These are phyloP conservation scores for Eremochloa ophiuroides DNA, from an alignment of 176 grass and related monocot genomes.

Conservation along the genomic window DNA sequence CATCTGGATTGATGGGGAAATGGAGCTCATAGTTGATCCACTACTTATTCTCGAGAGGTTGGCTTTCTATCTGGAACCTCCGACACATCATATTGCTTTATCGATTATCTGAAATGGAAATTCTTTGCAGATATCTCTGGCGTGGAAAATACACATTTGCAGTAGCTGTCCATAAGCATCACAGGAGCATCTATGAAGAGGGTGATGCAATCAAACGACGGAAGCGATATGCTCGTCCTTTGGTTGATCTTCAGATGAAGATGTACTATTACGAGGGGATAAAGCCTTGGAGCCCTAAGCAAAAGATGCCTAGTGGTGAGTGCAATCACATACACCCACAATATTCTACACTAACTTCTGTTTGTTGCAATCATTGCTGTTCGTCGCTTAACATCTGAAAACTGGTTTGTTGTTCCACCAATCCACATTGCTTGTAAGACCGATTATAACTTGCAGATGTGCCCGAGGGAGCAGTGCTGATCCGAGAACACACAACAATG, in stretches of 20 bases:
- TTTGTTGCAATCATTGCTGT: too few species aligned
- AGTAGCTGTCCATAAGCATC: slow-evolving; percentile 88
- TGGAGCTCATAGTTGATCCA: slow-evolving; percentile 95
- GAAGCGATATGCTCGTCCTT: slow-evolving; percentile 84
- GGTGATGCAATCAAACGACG: slow-evolving; percentile 87
- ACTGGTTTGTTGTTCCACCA: neutral
- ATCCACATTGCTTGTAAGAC: neutral
- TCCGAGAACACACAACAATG: slow-evolving; percentile 76
- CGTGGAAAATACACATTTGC: slow-evolving; percentile 83
- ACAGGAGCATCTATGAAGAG: slow-evolving; percentile 91
- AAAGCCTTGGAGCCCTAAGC: slow-evolving; percentile 63
- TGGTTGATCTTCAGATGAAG: slow-evolving; percentile 97
- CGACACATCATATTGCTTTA: neutral
- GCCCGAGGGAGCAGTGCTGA: slow-evolving; percentile 80
- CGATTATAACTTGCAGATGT: slow-evolving; percentile 51
- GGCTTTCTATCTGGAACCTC: neutral
- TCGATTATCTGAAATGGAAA: neutral
- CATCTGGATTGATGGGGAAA: slow-evolving; percentile 99
- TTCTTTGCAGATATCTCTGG: slow-evolving; percentile 75
- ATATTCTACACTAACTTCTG: neutral
- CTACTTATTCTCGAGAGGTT: slow-evolving; percentile 96
- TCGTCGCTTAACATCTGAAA: neutral
- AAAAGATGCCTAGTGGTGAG: slow-evolving; percentile 68
- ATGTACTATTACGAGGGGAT: slow-evolving; percentile 84
- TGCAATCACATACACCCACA: neutral